phyloP scores from a whole-genome alignment of 495 filamentous ascomycete genomes.

The Annulohypoxylon bovei region DNA sequence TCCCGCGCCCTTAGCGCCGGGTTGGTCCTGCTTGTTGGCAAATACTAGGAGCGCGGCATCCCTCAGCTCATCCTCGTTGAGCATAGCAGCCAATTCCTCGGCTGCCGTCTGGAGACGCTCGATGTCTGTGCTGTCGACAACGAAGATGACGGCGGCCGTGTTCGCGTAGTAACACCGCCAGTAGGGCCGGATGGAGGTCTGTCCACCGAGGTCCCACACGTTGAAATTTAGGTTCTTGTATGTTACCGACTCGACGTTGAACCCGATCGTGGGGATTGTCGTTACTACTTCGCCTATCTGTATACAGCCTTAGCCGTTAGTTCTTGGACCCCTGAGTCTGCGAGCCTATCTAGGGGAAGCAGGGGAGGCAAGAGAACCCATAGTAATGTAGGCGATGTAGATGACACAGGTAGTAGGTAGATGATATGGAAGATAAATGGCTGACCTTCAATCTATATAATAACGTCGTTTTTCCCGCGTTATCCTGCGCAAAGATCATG shows the following conservation, averaged over 20 bases:
- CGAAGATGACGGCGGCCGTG: constrained; percentile 98
- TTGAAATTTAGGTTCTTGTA: constrained; percentile 99
- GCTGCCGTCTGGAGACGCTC: constrained; percentile 90
- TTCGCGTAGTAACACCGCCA: constrained; percentile 99
- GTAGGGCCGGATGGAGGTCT: constrained; percentile 96
- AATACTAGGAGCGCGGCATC: constrained; percentile 94
- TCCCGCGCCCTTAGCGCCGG: constrained; percentile 93
- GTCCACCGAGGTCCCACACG: constrained; percentile 97
- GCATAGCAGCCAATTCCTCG: constrained; percentile 92
- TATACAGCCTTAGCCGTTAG: constrained; percentile 16
- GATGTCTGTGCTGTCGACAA: constrained; percentile 97
- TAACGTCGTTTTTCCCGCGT: constrained; percentile 97
- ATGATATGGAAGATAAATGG: constrained; percentile 9
- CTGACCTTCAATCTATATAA: constrained; percentile 93
- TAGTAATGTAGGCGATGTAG: background rate
- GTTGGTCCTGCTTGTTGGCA: constrained; percentile 99
- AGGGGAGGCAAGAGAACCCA: background rate
- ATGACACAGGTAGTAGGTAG: background rate
- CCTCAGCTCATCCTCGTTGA: constrained; percentile 94
- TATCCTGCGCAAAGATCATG: constrained; percentile 72
- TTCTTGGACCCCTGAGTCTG: background rate
- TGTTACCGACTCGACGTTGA: constrained; percentile 97
- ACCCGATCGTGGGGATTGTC: constrained; percentile 98
- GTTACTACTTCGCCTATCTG: constrained; percentile 99
- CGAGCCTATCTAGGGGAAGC: background rate